Conservation (phyloP, 768 basidiomycete genomes). For the Trametes cingulata region DNA sequence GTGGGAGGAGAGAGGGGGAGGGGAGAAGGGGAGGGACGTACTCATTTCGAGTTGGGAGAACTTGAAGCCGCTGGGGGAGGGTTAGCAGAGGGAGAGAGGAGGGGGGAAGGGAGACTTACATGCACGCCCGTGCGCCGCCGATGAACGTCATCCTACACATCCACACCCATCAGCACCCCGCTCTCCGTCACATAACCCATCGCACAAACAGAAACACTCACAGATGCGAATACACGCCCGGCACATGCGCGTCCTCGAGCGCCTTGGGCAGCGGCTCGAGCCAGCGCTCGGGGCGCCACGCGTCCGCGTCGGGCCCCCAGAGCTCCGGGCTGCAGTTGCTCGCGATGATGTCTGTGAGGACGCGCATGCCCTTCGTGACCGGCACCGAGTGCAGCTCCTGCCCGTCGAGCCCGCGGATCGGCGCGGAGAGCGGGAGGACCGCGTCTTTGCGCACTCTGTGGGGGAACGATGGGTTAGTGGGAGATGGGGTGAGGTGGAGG, state of each 20-base stretch:
- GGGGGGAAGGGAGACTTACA: constrained; percentile 25
- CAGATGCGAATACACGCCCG: constrained; percentile 36
- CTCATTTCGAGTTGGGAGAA: constrained; percentile 16
- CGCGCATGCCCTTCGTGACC: constrained; percentile 29
- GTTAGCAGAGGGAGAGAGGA: not conserved
- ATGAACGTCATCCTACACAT: constrained; percentile 39
- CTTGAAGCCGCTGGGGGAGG: constrained; percentile 2
- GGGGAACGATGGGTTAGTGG: not conserved
- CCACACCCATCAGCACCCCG: not conserved
- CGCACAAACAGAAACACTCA: constrained; percentile 10
- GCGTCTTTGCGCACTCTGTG: constrained; percentile 19
- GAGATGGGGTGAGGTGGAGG: not conserved
- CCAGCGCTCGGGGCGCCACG: constrained; percentile 49
- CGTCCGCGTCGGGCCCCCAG: constrained; percentile 44
- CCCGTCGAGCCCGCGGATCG: constrained; percentile 34
- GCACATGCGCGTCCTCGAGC: constrained; percentile 32
- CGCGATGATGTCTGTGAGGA: constrained; percentile 29
- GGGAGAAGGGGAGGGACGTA: not conserved
- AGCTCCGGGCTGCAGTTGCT: constrained; percentile 38
- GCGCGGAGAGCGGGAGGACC: constrained; percentile 34
- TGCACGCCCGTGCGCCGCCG: constrained; percentile 37
- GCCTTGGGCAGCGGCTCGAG: constrained; percentile 26
- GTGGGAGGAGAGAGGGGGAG: not conserved
- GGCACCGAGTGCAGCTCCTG: constrained; percentile 27
- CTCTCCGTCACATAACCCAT: not conserved